These are phyloP conservation scores for Xylaria sp. DNA, from an alignment of 2,329 filamentous ascomycete species.

Conservation along the genomic window DNA sequence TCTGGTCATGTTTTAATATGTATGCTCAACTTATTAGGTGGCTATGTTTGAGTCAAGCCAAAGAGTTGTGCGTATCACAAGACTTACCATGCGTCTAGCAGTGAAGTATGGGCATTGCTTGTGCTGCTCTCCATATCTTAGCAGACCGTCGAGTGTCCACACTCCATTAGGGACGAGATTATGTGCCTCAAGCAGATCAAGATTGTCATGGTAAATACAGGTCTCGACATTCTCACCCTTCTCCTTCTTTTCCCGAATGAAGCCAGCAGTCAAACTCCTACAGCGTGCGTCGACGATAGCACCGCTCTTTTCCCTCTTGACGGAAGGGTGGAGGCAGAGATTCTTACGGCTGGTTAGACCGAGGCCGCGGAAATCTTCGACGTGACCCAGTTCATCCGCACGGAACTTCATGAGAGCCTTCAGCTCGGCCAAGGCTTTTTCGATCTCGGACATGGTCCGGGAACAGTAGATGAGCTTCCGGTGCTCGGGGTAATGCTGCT, in stretches of 20 bases:
- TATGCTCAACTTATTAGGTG: slow-evolving; percentile 16
- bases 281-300: slow-evolving; percentile 94
- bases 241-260: slow-evolving; percentile 97
- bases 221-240: slow-evolving; percentile 93
- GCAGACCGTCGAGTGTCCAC: slow-evolving; percentile 90
- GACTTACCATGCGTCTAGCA: slow-evolving; percentile 84
- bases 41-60: neutral
- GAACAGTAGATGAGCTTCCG: slow-evolving; percentile 99
- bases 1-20: slow-evolving; percentile 61
- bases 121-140: slow-evolving; percentile 91
- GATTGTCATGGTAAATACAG: slow-evolving; percentile 97
- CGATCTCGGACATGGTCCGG: slow-evolving; percentile 99
- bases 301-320: slow-evolving; percentile 96
- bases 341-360: slow-evolving; percentile 98
- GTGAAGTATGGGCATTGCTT: slow-evolving; percentile 99
- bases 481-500: slow-evolving; percentile 91
- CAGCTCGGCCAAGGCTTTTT: slow-evolving; percentile 93
- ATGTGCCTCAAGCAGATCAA: slow-evolving; percentile 93
- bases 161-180: slow-evolving; percentile 95
- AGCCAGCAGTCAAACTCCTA: slow-evolving; percentile 93
- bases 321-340: slow-evolving; percentile 92
- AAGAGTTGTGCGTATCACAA: slow-evolving; percentile 1
- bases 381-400: slow-evolving; percentile 84
- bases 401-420: slow-evolving; percentile 96
- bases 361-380: slow-evolving; percentile 92